Base-by-base conservation (phyloP, 768 basidiomycete genomes). In the Sporobolomyces phaffii region DNA sequence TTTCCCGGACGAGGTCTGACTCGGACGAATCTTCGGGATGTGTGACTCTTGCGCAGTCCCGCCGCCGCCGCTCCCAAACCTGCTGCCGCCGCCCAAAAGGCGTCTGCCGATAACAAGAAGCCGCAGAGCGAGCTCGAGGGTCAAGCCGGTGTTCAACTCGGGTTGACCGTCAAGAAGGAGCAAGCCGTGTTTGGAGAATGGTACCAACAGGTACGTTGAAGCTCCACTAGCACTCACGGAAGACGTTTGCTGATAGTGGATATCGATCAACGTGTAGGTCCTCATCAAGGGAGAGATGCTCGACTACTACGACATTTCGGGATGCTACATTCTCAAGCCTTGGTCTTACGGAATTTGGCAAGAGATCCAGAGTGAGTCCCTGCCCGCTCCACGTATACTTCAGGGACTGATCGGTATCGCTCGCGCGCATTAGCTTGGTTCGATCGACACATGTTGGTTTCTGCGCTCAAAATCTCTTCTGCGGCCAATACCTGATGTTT, bases 301-400 rank as follows among this genome's bases (percentile, higher is more conserved):
- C 59, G 96, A 99, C 75, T 99, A 98, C 79, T 98, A 99, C 81
- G 93, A 86, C 78, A 91, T 99, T 77, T 92, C 90, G 68, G 96
- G 96, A 20, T 99, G 96, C 77, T 99, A 99, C 79, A 96, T 98
- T 77, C 86, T 99, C 64, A 91, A 90, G 76, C 96, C 96, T 1
- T 93, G 91, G 90, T 93, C 91, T 1, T 98, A 89, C 79, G 86
- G 86, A 72, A 91, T 99, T 75, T 98, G 96, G 96, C 91, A 98
- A 77, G 83, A 84, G 65, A 97, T 99, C 65, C 92, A 96, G 80
- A 82, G 91, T 90, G 71, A 26, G 83, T 76, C 13, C 14, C 51
- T 60, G n/a, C n/a, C n/a, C 40, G 24, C 26, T n/a, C 14, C n/a
- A 14, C 6, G 28, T 41, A 31, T 14, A 5, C 8, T 20, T 29